Percentiles rank a stretch among this genome's conserved stretches.
Conservation (phyloP, 2,329 filamentous ascomycete genomes). For the Fonsecaea pugnacius region DNA sequence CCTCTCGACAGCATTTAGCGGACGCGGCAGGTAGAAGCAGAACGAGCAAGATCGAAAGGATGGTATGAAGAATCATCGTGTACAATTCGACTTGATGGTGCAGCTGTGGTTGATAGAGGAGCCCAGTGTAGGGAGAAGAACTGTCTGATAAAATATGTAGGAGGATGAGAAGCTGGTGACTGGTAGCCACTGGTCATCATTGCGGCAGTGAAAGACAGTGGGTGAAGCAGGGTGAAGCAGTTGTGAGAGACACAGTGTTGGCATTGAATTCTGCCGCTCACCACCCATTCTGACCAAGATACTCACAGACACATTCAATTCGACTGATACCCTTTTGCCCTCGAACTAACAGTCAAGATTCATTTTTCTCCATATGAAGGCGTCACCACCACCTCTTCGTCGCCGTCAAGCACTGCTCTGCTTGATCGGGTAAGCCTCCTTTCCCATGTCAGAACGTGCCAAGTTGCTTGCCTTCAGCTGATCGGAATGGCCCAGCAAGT, state of each 20-base stretch:
- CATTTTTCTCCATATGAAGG: not conserved
- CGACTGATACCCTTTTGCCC: not conserved
- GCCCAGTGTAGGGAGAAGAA: not conserved
- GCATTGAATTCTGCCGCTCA: not conserved
- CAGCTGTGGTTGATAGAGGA: not conserved
- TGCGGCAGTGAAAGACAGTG: not conserved
- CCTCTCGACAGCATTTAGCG: conserved; percentile 11
- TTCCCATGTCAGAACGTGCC: not conserved
- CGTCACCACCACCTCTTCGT: not conserved
- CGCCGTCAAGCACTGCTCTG: not conserved
- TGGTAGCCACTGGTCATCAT: not conserved
- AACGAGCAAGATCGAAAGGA: not conserved
- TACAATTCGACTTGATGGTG: not conserved
- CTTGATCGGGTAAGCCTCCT: no score
- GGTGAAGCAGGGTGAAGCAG: not conserved
- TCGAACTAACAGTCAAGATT: not conserved
- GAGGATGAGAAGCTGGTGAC: not conserved
- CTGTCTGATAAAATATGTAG: not conserved
- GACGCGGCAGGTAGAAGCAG: not conserved
- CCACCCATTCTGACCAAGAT: not conserved
- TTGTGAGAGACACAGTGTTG: not conserved
- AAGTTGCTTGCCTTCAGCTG: not conserved
- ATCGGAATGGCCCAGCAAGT: not conserved
- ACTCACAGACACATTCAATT: not conserved
- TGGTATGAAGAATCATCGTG: conserved; percentile 4